A percentile compares a stretch with the other conserved stretches of the same genome.
Conservation (phyloP, 2,329 filamentous ascomycete species). For the Ophiobolus disseminans region DNA sequence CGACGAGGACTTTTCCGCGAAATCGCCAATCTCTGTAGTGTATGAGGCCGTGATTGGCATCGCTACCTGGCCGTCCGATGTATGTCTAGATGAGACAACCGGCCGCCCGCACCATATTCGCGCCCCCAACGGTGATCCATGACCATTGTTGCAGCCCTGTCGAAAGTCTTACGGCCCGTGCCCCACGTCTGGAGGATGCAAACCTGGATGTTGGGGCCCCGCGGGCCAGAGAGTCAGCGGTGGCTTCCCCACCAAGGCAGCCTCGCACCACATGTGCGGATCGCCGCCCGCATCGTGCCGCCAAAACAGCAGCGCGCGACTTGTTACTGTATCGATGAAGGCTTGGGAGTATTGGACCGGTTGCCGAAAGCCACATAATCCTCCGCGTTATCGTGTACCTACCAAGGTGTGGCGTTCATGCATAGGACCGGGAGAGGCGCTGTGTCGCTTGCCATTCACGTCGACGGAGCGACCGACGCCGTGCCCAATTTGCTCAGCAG, state of each 20-base stretch:
- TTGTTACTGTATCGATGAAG: neutral
- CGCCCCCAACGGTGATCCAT: neutral
- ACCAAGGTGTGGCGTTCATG: neutral
- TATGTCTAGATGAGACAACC: neutral
- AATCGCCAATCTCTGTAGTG: neutral
- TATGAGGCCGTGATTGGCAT: too few relatives aligned
- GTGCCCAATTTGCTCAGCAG: slow-evolving; percentile 1
- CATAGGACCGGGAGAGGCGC: neutral
- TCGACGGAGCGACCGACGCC: slow-evolving; percentile 10
- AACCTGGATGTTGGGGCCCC: neutral
- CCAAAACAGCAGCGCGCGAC: too few relatives aligned
- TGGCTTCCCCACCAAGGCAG: too few relatives aligned
- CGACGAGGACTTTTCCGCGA: neutral
- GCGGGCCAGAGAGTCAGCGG: too few relatives aligned
- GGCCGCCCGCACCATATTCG: neutral
- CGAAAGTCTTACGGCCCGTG: neutral
- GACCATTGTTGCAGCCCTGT: neutral
- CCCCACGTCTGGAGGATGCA: neutral
- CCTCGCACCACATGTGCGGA: too few relatives aligned
- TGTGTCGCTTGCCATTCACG: neutral
- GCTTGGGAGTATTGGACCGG: neutral
- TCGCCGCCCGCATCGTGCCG: too few relatives aligned
- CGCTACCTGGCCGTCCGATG: too few relatives aligned
- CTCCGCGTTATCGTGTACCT: neutral
- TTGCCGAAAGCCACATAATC: neutral